Percentiles rank a stretch among this genome's conserved stretches.
Evolutionary conservation across 805 yeast species (phyloP).

Genomic region (Teunomyces funiuensis): DNA sequence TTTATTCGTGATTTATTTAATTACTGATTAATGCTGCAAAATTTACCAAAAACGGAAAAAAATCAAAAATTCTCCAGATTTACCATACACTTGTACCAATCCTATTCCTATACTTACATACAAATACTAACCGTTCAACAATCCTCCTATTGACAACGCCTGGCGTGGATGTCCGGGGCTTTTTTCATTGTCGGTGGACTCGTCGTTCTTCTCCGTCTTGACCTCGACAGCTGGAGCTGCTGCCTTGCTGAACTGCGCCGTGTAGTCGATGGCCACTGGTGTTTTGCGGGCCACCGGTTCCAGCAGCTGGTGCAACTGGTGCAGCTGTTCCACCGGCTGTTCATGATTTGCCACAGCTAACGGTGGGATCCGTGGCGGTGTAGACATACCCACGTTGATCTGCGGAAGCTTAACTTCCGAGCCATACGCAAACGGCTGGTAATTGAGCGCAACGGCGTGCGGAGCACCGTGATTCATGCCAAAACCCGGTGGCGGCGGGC

Average conservation of each 20-base stretch:
- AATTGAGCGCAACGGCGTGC: constrained; percentile 4
- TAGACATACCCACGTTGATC: constrained; percentile 5
- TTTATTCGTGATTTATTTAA: no score
- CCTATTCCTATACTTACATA: constrained; percentile 1
- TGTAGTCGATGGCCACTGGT: constrained; percentile 30
- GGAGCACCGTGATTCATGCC: background rate
- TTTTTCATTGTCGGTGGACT: constrained; percentile 12
- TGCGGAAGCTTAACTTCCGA: constrained; percentile 14
- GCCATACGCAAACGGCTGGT: background rate
- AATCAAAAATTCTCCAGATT: no score
- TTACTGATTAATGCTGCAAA: no score
- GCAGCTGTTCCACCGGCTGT: background rate
- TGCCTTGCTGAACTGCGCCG: constrained; percentile 16
- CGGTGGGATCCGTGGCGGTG: constrained; percentile 1
- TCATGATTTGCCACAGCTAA: background rate
- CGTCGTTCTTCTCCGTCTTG: constrained; percentile 8
- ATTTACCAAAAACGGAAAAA: no score
- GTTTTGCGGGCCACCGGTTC: background rate
- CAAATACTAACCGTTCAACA: constrained; percentile 28
- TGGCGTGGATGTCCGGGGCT: constrained; percentile 15
- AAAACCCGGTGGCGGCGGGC: constrained; percentile 32
- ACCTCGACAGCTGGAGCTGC: background rate
- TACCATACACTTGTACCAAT: background rate
- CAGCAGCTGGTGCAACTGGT: background rate
- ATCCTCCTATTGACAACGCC: constrained; percentile 40